phyloP scores from a whole-genome alignment of 2,329 filamentous ascomycete species.

The Raffaelea arxii region DNA sequence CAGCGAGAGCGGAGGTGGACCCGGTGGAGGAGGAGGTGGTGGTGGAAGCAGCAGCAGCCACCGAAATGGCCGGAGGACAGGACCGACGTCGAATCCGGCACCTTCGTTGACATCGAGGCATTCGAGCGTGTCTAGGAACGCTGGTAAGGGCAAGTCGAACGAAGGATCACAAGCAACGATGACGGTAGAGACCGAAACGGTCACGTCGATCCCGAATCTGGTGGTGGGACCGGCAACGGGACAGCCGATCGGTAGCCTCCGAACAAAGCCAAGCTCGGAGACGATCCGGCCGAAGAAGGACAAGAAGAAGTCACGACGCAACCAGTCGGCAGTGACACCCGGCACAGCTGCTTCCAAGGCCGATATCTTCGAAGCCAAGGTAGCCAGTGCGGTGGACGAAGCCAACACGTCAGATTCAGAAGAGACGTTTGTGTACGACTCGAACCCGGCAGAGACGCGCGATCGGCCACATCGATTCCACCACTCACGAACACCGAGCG shows the following conservation, averaged over 20 bases:
- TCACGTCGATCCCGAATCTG: slow-evolving; percentile 80
- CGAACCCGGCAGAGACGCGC: slow-evolving; percentile 68
- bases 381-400: slow-evolving; percentile 91
- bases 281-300: slow-evolving; percentile 93
- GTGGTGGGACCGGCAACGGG: slow-evolving; percentile 58
- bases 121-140: slow-evolving; percentile 41
- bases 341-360: slow-evolving; percentile 86
- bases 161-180: slow-evolving; percentile 80
- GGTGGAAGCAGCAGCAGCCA: slow-evolving; percentile 38
- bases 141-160: slow-evolving; percentile 55
- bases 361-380: slow-evolving; percentile 95
- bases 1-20: slow-evolving; percentile 52
- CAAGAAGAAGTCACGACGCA: slow-evolving; percentile 70
- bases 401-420: slow-evolving; percentile 95
- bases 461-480: slow-evolving; percentile 55
- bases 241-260: slow-evolving; percentile 60
- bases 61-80: too few relatives aligned
- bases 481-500: slow-evolving; percentile 90
- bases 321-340: slow-evolving; percentile 60
- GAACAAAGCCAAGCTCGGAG: slow-evolving; percentile 84
- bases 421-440: slow-evolving; percentile 98
- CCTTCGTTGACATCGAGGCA: slow-evolving; percentile 51
- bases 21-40: slow-evolving; percentile 31
- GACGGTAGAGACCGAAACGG: slow-evolving; percentile 96
- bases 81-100: slow-evolving; percentile 22